phyloP scores from a whole-genome alignment of 176 grass and related monocot genomes.

The Oryza coarctata region DNA sequence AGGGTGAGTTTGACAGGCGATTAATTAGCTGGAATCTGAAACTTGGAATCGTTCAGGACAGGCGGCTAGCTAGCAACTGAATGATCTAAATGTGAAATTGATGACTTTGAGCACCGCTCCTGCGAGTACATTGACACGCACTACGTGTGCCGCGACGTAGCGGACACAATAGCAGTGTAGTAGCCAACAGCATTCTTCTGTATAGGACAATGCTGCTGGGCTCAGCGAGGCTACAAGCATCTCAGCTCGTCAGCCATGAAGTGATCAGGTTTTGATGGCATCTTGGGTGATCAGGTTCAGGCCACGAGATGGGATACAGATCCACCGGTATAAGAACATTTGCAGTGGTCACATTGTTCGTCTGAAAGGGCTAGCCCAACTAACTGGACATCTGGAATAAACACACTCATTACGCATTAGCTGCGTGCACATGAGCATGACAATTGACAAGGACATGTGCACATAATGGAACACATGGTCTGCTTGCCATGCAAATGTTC shows the following conservation, averaged over 20 bases:
- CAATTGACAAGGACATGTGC: background rate
- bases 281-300: background rate
- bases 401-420: background rate
- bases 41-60: background rate
- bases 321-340: background rate
- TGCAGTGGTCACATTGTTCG: background rate
- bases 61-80: background rate
- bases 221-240: background rate
- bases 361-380: background rate
- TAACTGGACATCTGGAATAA: background rate
- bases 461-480: background rate
- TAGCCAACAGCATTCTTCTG: background rate
- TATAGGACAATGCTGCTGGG: background rate
- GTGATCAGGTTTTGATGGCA: background rate
- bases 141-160: too few relatives aligned
- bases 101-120: background rate
- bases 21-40: background rate
- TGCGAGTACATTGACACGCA: background rate
- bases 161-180: background rate
- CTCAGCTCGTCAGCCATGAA: background rate
- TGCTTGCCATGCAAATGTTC: background rate
- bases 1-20: background rate
- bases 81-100: background rate
- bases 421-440: background rate
- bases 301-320: background rate